Base-by-base conservation (phyloP, 1,139 yeast genomes). In the Taiozyma sp. region DNA sequence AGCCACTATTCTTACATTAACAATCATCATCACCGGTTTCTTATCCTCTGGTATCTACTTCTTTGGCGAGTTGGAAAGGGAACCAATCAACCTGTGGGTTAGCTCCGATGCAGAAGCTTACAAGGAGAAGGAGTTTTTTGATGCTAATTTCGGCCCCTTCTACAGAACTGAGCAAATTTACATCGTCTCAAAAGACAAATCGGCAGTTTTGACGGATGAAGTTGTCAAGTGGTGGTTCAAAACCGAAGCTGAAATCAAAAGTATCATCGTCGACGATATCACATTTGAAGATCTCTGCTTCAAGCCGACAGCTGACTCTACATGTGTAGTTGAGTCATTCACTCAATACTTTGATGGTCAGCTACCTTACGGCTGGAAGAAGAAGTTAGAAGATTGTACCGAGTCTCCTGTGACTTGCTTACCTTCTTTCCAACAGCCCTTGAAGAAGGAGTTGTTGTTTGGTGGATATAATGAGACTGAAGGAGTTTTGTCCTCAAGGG, bases 41-140 rank as follows among this genome's bases (percentile, higher is more conserved):
- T 67, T 84, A 34, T 76, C 88, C 0, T 61, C 78, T 0, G 90
- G 92, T 8, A 69, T 85, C 47, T 57, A 69, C 9, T 69, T 70
- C 47, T 72, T 84, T 53, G 72, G 75, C 9, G 69, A 81, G 43
- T 72, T 92, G 34, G 98, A 92, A 64, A 83, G 83, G 2, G 75
- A 87, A 59, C 98, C 98, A 0, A 80, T 87, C 1, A 80, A 83
- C 55, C 71, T 93, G 41, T 93, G 99, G 99, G 98, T 93, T 0
- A 84, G 95, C 59, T 84, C 95, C 1, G 65, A 71, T 24, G 88
- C 95, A n/a, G 81, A 79, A 7, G 91, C 91, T 16, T 84, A 77
- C 54, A 72, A 78, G 44, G 84, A 93, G 62, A 84, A 85, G 63
- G 72, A 76, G 50, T 83, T 76, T 60, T 93, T 84, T 64, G 97